Percentiles rank a stretch among this genome's conserved stretches.
Evolutionary conservation across 805 yeast species (phyloP).

Genomic region (Barnettozyma wickerhamii): DNA sequence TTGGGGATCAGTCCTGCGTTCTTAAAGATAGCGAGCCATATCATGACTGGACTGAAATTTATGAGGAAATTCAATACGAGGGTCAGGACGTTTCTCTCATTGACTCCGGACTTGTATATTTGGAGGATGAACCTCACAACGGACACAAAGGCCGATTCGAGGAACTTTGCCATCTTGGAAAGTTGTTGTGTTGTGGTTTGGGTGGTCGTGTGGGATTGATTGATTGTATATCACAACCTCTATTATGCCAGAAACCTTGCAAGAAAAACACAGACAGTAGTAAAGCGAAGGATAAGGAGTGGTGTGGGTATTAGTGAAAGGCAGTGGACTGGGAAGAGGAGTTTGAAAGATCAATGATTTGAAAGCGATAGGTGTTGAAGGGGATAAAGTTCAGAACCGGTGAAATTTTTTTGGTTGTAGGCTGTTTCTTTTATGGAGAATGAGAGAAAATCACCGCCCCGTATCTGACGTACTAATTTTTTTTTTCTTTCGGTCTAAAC

Average conservation of each 20-base stretch:
- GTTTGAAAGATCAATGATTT: no score
- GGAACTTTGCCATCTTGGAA: not conserved
- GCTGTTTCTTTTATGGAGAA: no score
- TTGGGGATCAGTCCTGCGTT: slow-evolving; percentile 56
- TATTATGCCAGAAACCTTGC: not conserved
- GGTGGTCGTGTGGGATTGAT: not conserved
- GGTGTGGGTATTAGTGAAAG: no score
- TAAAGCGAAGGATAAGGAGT: no score
- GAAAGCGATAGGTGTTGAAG: no score
- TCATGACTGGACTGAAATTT: slow-evolving; percentile 48
- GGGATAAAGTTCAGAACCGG: no score
- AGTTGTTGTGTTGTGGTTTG: not conserved
- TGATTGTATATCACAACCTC: not conserved
- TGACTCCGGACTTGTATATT: slow-evolving; percentile 17
- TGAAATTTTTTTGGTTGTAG: no score
- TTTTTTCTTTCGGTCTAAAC: no score
- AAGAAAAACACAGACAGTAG: no score
- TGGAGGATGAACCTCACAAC: slow-evolving; percentile 5
- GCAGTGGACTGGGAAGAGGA: no score
- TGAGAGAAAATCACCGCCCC: no score
- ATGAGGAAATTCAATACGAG: slow-evolving; percentile 40
- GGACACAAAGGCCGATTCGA: not conserved
- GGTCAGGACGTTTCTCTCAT: slow-evolving; percentile 34
- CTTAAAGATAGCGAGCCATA: slow-evolving; percentile 55
- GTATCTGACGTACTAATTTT: no score